A percentile compares a stretch with the other conserved stretches of the same genome.
Conservation (phyloP, 768 basidiomycete genomes). For the Megacollybia marginata region DNA sequence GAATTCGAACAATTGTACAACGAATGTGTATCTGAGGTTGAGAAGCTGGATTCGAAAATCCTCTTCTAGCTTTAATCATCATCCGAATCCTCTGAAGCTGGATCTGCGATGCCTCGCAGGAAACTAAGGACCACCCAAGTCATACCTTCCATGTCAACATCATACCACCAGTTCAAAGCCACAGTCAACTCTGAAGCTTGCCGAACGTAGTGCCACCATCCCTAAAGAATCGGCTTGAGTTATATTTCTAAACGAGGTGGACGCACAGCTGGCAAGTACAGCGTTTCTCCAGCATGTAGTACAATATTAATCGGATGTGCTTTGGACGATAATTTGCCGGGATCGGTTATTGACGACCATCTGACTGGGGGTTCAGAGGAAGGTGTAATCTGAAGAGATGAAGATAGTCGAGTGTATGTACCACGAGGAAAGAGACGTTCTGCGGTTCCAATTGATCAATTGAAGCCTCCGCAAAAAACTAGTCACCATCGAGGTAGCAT, state of each 20-base stretch:
- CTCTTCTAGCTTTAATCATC: constrained; percentile 38
- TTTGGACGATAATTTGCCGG: constrained; percentile 39
- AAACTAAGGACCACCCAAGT: constrained; percentile 64
- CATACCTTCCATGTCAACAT: constrained; percentile 67
- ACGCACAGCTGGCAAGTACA: constrained; percentile 69
- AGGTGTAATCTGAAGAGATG: constrained; percentile 22
- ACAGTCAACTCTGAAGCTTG: constrained; percentile 59
- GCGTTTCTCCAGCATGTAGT: constrained; percentile 63
- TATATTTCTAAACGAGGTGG: too few relatives aligned
- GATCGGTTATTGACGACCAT: constrained; percentile 76
- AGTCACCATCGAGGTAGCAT: constrained; percentile 69
- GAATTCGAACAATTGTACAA: constrained; percentile 86
- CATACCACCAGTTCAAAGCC: constrained; percentile 88
- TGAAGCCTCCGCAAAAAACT: neutral
- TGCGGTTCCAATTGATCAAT: constrained; percentile 17
- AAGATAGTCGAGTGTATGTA: constrained; percentile 43
- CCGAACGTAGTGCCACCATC: constrained; percentile 91
- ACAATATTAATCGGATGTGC: constrained; percentile 63
- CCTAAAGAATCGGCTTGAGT: constrained; percentile 11
- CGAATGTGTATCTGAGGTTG: constrained; percentile 81
- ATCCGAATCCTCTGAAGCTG: neutral
- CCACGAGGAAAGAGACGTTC: constrained; percentile 63
- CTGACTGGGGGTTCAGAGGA: constrained; percentile 43
- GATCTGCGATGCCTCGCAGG: constrained; percentile 26
- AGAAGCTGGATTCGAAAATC: constrained; percentile 66